These are phyloP conservation scores for Cyclostephanos invisitatus DNA, from an alignment of 108 stramenopile species.

Conservation along the genomic window DNA sequence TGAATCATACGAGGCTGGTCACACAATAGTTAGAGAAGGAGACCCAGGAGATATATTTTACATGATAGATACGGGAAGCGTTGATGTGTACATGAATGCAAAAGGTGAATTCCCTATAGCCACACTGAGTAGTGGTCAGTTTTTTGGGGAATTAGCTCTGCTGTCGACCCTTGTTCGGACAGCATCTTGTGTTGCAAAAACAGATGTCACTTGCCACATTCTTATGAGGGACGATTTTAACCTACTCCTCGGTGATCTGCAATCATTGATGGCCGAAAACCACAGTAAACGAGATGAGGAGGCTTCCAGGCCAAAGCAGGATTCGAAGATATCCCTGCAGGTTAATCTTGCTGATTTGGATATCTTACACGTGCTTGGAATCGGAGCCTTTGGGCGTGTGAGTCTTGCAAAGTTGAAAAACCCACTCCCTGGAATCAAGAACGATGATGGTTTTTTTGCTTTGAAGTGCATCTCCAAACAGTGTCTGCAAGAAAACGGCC, in stretches of 20 bases:
- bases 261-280: slow-evolving; percentile 49
- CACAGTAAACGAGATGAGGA: slow-evolving; percentile 19
- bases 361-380: slow-evolving; percentile 34
- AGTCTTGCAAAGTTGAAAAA: slow-evolving; percentile 44
- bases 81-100: slow-evolving; percentile 39
- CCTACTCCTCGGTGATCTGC: slow-evolving; percentile 60
- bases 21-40: slow-evolving; percentile 49
- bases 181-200: slow-evolving; percentile 55
- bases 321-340: slow-evolving; percentile 15
- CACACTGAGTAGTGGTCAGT: slow-evolving; percentile 38
- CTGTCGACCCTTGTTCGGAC: slow-evolving; percentile 37
- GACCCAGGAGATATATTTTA: slow-evolving; percentile 56
- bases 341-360: slow-evolving; percentile 42
- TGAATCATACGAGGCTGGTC: slow-evolving; percentile 33
- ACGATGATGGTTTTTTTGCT: slow-evolving; percentile 50
- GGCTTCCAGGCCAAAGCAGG: background rate
- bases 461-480: slow-evolving; percentile 59
- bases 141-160: slow-evolving; percentile 56
- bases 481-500: slow-evolving; percentile 48
- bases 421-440: slow-evolving; percentile 30
- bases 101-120: slow-evolving; percentile 36
- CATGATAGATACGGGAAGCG: slow-evolving; percentile 56
- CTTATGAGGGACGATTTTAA: slow-evolving; percentile 67
- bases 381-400: slow-evolving; percentile 56
- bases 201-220: slow-evolving; percentile 43